Evolutionary conservation across 2,329 filamentous ascomycete genomes (phyloP).

Genomic region (Fusarium tupiense): DNA sequence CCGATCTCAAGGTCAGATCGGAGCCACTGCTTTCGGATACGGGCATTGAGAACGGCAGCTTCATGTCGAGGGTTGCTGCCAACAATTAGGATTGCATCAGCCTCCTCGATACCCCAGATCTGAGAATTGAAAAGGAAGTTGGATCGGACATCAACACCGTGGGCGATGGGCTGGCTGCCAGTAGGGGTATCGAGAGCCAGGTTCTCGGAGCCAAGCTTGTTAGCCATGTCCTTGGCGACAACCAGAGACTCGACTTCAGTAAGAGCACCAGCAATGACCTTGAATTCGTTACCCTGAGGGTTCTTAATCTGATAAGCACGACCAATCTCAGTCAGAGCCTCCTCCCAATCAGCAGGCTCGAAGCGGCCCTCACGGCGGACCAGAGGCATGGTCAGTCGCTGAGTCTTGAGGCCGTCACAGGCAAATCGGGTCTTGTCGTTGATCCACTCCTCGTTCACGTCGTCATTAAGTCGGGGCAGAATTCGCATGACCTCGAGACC

Average conservation of each 20-base stretch:
- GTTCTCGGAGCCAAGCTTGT: slow-evolving; percentile 96
- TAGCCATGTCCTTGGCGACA: slow-evolving; percentile 96
- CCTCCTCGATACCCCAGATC: slow-evolving; percentile 93
- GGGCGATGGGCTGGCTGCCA: slow-evolving; percentile 84
- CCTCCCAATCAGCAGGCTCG: slow-evolving; percentile 93
- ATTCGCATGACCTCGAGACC: slow-evolving; percentile 97
- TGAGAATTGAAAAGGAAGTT: slow-evolving; percentile 98
- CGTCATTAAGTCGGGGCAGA: slow-evolving; percentile 91
- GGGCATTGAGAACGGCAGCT: slow-evolving; percentile 92
- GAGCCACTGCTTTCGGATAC: slow-evolving; percentile 98
- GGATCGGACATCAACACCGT: slow-evolving; percentile 91
- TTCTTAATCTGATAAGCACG: slow-evolving; percentile 81
- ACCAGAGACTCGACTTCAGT: slow-evolving; percentile 93
- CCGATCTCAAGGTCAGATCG: slow-evolving; percentile 93
- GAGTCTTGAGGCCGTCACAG: slow-evolving; percentile 95
- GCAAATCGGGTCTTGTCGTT: slow-evolving; percentile 98
- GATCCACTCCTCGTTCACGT: slow-evolving; percentile 99
- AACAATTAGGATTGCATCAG: slow-evolving; percentile 89
- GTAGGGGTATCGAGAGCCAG: slow-evolving; percentile 89
- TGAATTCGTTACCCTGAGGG: slow-evolving; percentile 93
- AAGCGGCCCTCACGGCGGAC: slow-evolving; percentile 91
- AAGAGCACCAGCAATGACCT: slow-evolving; percentile 90
- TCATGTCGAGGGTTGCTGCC: slow-evolving; percentile 97
- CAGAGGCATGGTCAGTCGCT: slow-evolving; percentile 91
- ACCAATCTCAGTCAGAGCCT: slow-evolving; percentile 88